phyloP scores from a whole-genome alignment of 176 grass and related monocot genomes.

The Luzula sylvatica region DNA sequence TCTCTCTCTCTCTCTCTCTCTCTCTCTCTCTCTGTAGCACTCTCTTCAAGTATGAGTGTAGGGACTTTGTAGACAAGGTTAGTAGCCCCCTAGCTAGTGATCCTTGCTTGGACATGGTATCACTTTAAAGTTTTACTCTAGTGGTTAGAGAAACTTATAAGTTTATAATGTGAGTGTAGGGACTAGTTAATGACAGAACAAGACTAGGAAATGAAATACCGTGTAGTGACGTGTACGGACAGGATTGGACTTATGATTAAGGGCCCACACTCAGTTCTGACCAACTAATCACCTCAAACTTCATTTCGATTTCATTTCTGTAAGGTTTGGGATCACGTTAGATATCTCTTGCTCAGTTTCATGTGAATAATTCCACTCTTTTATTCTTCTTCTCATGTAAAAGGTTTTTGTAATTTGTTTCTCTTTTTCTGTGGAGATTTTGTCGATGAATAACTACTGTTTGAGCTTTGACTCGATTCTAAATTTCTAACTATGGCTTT shows the following conservation, averaged over 20 bases:
- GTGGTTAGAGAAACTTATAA: neutral
- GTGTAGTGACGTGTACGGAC: neutral
- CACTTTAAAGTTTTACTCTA: neutral
- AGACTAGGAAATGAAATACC: neutral
- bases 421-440: too few relatives aligned
- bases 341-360: slow-evolving; percentile 14
- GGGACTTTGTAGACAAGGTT: slow-evolving; percentile 1
- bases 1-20: slow-evolving; percentile 10
- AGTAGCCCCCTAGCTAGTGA: neutral
- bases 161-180: neutral
- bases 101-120: neutral
- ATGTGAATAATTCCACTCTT: slow-evolving; percentile 2
- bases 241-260: slow-evolving; percentile 33
- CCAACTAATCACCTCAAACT: slow-evolving; percentile 13
- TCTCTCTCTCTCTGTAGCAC: neutral
- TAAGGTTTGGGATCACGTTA: slow-evolving; percentile 4
- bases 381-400: too few relatives aligned
- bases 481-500: too few relatives aligned
- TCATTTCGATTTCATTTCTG: slow-evolving; percentile 16
- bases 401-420: too few relatives aligned
- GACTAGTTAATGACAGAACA: neutral
- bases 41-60: slow-evolving; percentile 5
- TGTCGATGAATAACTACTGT: too few relatives aligned
- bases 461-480: too few relatives aligned
- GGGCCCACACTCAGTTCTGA: slow-evolving; percentile 3